Evolutionary conservation across 306 rosid genomes (phyloP).

Genomic region (Gillenia trifoliata): DNA sequence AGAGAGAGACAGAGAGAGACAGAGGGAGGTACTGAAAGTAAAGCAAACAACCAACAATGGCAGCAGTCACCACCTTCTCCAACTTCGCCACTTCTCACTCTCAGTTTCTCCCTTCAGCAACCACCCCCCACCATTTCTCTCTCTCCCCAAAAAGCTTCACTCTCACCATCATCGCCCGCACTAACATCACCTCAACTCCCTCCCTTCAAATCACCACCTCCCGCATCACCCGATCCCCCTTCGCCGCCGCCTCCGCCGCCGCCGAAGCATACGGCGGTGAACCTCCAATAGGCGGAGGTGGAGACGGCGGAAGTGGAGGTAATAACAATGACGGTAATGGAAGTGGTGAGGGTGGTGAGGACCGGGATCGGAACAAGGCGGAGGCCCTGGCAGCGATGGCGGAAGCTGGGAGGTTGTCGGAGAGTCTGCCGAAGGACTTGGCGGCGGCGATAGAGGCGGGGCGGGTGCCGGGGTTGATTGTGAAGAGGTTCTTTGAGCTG

Average conservation of each 20-base stretch:
- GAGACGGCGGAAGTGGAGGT: slow-evolving; percentile 2
- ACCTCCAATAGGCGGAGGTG: slow-evolving; percentile 12
- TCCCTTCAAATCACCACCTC: slow-evolving; percentile 14
- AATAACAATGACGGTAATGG: not conserved
- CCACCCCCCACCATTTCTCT: not conserved
- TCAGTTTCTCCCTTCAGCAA: slow-evolving; percentile 26
- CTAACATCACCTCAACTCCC: slow-evolving; percentile 11
- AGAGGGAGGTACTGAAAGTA: not conserved
- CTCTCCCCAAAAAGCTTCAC: not conserved
- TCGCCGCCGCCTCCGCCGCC: not conserved
- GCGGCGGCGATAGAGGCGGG: slow-evolving; percentile 67
- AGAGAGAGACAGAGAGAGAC: not conserved
- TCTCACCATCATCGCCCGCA: slow-evolving; percentile 21
- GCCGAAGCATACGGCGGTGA: not conserved
- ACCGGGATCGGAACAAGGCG: slow-evolving; percentile 47
- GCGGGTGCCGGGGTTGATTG: slow-evolving; percentile 62
- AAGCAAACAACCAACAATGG: slow-evolving; percentile 33
- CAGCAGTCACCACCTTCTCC: slow-evolving; percentile 48
- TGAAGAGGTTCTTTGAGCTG: slow-evolving; percentile 63
- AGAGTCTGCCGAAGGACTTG: slow-evolving; percentile 68
- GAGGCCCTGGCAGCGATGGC: slow-evolving; percentile 62
- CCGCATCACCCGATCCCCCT: slow-evolving; percentile 11
- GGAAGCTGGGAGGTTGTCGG: slow-evolving; percentile 58
- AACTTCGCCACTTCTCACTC: slow-evolving; percentile 20
- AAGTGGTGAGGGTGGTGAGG: slow-evolving; percentile 24